These are phyloP conservation scores for Gossypium aridum DNA, from an alignment of 441 rosid genomes.

Conservation along the genomic window DNA sequence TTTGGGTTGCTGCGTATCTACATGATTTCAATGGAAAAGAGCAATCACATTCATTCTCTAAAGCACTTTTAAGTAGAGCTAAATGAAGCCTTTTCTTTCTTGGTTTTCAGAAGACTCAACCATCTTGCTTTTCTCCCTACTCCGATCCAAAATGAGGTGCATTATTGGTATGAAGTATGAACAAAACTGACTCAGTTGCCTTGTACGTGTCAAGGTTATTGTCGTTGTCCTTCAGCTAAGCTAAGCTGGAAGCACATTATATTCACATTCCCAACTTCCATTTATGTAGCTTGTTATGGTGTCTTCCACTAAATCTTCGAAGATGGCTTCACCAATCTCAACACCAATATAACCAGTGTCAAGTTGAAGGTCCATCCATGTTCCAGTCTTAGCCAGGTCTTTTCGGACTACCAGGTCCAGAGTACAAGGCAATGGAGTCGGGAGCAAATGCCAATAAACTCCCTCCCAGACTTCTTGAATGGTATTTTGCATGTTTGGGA, in stretches of 20 bases:
- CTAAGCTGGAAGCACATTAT: not conserved
- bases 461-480: conserved; percentile 62
- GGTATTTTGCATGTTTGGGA: conserved; percentile 33
- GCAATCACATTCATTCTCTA: no score
- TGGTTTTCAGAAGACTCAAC: conserved; percentile 12
- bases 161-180: conserved; percentile 15
- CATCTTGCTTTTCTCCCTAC: conserved; percentile 15
- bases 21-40: conserved; percentile 9
- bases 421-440: conserved; percentile 9
- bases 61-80: no score
- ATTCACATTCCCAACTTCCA: conserved; percentile 17
- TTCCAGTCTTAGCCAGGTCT: conserved; percentile 59
- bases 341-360: conserved; percentile 43
- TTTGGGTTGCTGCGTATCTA: conserved; percentile 11
- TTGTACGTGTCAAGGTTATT: conserved; percentile 16
- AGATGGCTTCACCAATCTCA: conserved; percentile 52
- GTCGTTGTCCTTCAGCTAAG: conserved; percentile 17
- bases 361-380: conserved; percentile 63
- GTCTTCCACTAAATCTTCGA: conserved; percentile 65
- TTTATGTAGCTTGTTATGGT: conserved; percentile 25
- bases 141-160: not conserved
- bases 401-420: conserved; percentile 64
- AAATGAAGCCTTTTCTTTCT: no score
- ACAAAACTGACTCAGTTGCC: conserved; percentile 9
- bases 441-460: conserved; percentile 63